Evolutionary conservation across 2,329 filamentous ascomycete genomes (phyloP), one percentile per base, ranked within the genome.

Genomic region (Dothiorella sarmentorum): DNA sequence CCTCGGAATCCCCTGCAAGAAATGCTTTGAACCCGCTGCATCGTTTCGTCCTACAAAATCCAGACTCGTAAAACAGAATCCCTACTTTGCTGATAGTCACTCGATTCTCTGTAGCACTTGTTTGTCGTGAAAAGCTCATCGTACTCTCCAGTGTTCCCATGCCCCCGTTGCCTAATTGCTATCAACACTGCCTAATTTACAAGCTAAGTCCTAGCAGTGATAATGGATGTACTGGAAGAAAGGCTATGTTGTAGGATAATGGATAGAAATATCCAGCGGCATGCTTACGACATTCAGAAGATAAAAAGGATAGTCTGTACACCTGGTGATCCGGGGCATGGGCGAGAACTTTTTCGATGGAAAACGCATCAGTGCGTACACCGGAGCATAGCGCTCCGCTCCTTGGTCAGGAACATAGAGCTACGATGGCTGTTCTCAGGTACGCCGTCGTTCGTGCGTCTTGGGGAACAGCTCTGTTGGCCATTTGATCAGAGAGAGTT

Each of bases 141-240:
- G 71, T 76, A 2, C 76, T 75, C 65, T 86, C 83, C 43, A 86
- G 73, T 2, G 81, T 56, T 31, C 68, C 73, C 65, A 74, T 73
- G 1, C 81, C 82, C 42, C 66, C n/a, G n/a, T n/a, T n/a, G n/a
- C n/a, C n/a, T 89, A 85, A 7, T 76, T 69, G 61, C 80, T 76
- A 82, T 85, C 62, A 88, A 73, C 0, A 84, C 85, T 0, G 86
- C 85, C 85, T 85, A 88, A 62, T 89, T 89, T 3, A 81, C 83
- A 3, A 88, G 79, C 62, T 88, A 88, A 1, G 85, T 85, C n/a
- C n/a, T n/a, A n/a, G n/a, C n/a, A n/a, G n/a, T n/a, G 3, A 88
- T 68, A 61, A 88, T 88, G 0, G 74, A 66, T 29, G 69, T 64
- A 62, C 74, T 69, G 24, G 73, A 69, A 58, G 66, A 67, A 64